Base-by-base conservation (phyloP, 2,329 filamentous ascomycete species). In the Colletotrichum theobromicola region DNA sequence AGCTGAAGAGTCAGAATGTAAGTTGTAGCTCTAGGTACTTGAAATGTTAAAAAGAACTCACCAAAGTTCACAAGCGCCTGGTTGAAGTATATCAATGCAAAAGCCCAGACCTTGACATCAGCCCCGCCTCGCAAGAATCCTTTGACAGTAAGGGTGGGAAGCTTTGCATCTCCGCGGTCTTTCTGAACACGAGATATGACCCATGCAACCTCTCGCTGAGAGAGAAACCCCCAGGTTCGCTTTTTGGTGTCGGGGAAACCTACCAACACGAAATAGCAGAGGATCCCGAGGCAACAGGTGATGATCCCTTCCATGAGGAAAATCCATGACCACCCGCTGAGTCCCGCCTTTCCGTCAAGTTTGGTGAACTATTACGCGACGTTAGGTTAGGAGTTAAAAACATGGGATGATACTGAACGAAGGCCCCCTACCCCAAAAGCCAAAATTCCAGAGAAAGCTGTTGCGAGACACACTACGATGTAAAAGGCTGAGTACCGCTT, bases 231-330 rank as follows among this genome's bases (percentile, higher is more conserved):
- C 63, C 72, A 77, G 28, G 72, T 46, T 5, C 42, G 21, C 28
- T 80, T 89, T 4, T 94, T 93, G 53, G 93, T 88, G 76, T 94
- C 93, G 0, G 94, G 94, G 80, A 94, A 96, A 79, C 96, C 94
- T 78, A 94, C 90, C 90, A 95, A 84, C 92, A 95, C 7, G 90
- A 93, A 2, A 86, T 83, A 9, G 92, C 76, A 2, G 92, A 53
- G 8, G 15, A 65, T n/a, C 7, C 71, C 71, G 5, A 70, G 42
- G 18, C 18, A 24, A 61, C 71, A 74, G 12, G 71, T 95, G 0
- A 90, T 86, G 1, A 95, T 83, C 4, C 94, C 94, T 83, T 94
- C 91, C 26, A 93, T 84, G 71, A 93, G 89, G 73, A 92, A 92
- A 69, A 92, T 90, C 90, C 88, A 92, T 3, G 87, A 87, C 89